Base-by-base conservation (phyloP, 768 basidiomycete species). In the Gymnopilus dilepis region DNA sequence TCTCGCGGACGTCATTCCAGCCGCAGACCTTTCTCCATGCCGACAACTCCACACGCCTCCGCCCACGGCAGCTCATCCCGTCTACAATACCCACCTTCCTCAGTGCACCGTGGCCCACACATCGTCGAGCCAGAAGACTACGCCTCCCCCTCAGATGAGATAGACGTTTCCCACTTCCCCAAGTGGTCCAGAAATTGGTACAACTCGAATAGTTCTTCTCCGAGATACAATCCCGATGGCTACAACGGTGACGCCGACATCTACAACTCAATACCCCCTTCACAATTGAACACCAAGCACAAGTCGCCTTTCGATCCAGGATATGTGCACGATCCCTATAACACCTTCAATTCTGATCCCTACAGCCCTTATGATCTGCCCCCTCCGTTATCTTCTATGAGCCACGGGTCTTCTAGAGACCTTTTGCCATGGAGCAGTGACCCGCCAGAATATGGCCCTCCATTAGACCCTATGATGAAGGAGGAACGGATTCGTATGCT, bases 401-500 rank as follows among this genome's bases (percentile, higher is more conserved):
- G 72, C 12, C 76, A 79, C 65, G 74, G 76, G 6, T 82, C 82
- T 15, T 71, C 73, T n/a, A 71, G 81, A 8, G 76, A 80, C 37
- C 64, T 82, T 2, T 74, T 87, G 9, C 85, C 86, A 0, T 89
- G 87, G 86, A 78, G 76, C 56, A 73, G 70, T 48, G 82, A 85
- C 52, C 79, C 78, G 1, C 78, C 80, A 12, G 79, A 81, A 21
- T 77, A 78, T 59, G 77, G 75, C 19, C 71, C 74, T 0, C 63
- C 67, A 0, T 65, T 88, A 4, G 80, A 85, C 58, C 72, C 81
- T 1, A 72, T 78, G n/a, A 74, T 84, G 30, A 90, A 88, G 70
- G 86, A 87, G 70, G 88, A 90, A 65, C 80, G 89, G 17, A 78
- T 90, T 65, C 83, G 87, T 6, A 89, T 90, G 87, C 79, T 91